phyloP scores from a whole-genome alignment of 495 filamentous ascomycete species.

The Aspergillus sclerotioniger region DNA sequence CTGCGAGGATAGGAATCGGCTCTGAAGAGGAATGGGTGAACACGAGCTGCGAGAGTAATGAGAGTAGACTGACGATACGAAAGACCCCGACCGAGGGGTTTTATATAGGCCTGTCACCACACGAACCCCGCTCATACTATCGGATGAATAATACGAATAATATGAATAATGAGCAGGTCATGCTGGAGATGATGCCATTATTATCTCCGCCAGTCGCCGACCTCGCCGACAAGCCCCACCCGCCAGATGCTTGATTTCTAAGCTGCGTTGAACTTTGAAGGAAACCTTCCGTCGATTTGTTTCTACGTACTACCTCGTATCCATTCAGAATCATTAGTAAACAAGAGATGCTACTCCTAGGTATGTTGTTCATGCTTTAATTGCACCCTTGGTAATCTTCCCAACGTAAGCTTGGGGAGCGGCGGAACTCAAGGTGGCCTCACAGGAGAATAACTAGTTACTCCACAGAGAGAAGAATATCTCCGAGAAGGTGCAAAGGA shows the following conservation, averaged over 20 bases:
- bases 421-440: too few relatives aligned
- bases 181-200: constrained; percentile 5
- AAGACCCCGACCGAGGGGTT: neutral
- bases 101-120: neutral
- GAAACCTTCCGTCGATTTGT: too few relatives aligned
- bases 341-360: too few relatives aligned
- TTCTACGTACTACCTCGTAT: too few relatives aligned
- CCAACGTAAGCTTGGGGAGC: too few relatives aligned
- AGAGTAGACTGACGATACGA: neutral
- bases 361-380: too few relatives aligned
- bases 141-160: neutral
- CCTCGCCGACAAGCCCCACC: neutral
- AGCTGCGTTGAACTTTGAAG: neutral
- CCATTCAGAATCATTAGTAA: too few relatives aligned
- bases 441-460: too few relatives aligned
- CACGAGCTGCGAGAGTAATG: neutral
- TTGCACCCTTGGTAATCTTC: too few relatives aligned
- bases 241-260: neutral
- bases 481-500: too few relatives aligned
- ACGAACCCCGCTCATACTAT: neutral
- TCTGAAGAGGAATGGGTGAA: neutral
- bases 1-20: neutral
- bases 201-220: neutral
- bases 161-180: neutral
- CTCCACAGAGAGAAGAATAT: too few relatives aligned